Percentiles rank a stretch among this genome's conserved stretches.
Conservation (phyloP, 225 moss, liverwort and hornwort genomes). For the Physcomitrium patens region DNA sequence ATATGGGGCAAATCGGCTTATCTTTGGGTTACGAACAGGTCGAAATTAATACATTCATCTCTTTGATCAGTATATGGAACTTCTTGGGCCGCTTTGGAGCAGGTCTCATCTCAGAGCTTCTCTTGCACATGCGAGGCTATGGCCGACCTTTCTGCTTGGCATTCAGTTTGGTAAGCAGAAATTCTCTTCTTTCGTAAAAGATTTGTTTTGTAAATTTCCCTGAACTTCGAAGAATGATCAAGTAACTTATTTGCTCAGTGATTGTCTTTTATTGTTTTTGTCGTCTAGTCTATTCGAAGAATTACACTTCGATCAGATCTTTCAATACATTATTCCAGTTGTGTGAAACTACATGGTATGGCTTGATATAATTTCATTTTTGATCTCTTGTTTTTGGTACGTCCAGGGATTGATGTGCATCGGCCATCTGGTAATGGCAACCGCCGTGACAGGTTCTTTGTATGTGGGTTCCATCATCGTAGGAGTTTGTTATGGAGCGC, state of each 20-base stretch:
- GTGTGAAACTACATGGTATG: not conserved
- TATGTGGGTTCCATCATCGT: slow-evolving; percentile 54
- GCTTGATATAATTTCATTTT: too few species aligned
- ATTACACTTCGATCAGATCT: not conserved
- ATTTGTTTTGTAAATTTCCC: not conserved
- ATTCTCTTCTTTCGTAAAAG: not conserved
- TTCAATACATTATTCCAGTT: not conserved
- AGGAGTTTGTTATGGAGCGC: slow-evolving; percentile 68
- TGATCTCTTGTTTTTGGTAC: not conserved
- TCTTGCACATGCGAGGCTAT: slow-evolving; percentile 46
- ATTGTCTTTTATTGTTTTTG: not conserved
- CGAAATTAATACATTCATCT: slow-evolving; percentile 56
- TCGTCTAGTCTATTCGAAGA: not conserved
- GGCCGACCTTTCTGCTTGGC: slow-evolving; percentile 54
- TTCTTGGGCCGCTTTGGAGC: slow-evolving; percentile 67
- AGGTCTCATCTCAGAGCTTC: slow-evolving; percentile 57
- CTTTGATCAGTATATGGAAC: slow-evolving; percentile 76
- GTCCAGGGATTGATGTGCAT: slow-evolving; percentile 54
- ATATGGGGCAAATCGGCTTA: slow-evolving; percentile 69
- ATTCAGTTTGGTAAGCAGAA: slow-evolving; percentile 35
- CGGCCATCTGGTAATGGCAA: slow-evolving; percentile 57
- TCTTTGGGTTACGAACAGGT: slow-evolving; percentile 55
- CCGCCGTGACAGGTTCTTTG: slow-evolving; percentile 54
- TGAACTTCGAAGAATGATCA: not conserved
- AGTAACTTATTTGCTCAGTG: not conserved